phyloP scores from a whole-genome alignment of 495 filamentous ascomycete genomes.

The Aspergillus affinis region DNA sequence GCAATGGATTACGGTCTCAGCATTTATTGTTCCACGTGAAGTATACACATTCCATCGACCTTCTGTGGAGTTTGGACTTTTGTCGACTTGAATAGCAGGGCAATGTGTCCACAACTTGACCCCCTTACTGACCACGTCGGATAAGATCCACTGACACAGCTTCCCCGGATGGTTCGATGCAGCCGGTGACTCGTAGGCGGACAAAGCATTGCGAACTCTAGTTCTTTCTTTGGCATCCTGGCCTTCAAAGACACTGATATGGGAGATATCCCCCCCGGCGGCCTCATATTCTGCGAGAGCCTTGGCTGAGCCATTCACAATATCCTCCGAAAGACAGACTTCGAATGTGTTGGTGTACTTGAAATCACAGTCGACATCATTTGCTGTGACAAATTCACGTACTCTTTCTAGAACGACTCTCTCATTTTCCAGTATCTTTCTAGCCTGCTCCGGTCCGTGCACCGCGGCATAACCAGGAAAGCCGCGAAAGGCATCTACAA shows the following conservation, averaged over 20 bases:
- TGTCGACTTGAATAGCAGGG: slow-evolving; percentile 22
- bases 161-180: slow-evolving; percentile 35
- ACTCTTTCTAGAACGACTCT: slow-evolving; percentile 28
- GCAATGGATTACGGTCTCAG: slow-evolving; percentile 31
- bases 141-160: slow-evolving; percentile 29
- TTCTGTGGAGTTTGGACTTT: neutral
- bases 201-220: slow-evolving; percentile 23
- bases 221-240: slow-evolving; percentile 24
- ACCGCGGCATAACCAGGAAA: slow-evolving; percentile 33
- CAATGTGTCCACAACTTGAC: slow-evolving; percentile 28
- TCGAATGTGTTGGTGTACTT: slow-evolving; percentile 31
- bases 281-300: slow-evolving; percentile 26
- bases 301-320: slow-evolving; percentile 27
- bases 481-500: slow-evolving; percentile 32
- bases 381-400: slow-evolving; percentile 25
- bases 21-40: slow-evolving; percentile 18
- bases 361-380: slow-evolving; percentile 33
- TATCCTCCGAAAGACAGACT: slow-evolving; percentile 33
- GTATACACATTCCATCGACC: slow-evolving; percentile 27
- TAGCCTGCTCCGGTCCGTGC: slow-evolving; percentile 30
- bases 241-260: slow-evolving; percentile 26
- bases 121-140: slow-evolving; percentile 22
- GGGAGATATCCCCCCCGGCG: slow-evolving; percentile 29
- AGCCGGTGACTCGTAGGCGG: slow-evolving; percentile 36
- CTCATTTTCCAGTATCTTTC: slow-evolving; percentile 31